Base-by-base conservation (phyloP, 2,329 filamentous ascomycete species). In the Aspergillus tubingensis region DNA sequence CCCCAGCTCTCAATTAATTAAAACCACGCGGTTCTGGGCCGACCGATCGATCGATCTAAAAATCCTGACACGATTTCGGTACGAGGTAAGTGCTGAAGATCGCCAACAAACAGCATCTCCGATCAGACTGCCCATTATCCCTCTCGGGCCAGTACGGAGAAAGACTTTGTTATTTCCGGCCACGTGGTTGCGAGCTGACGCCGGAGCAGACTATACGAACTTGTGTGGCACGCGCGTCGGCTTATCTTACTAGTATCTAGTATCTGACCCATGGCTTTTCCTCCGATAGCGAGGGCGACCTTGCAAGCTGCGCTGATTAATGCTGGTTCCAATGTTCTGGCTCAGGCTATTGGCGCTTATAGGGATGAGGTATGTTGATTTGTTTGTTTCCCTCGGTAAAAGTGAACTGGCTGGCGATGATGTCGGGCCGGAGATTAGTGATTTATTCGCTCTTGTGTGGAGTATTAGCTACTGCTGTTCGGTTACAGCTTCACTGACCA, bases 301-400 rank as follows among this genome's bases (percentile, higher is more conserved):
- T 65, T 86, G 32, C 84, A 85, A 70, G 81, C 84, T 19, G 77
- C 81, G 7, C 71, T 76, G 44, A 77, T 86, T 8, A 84, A 83
- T 21, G 80, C 80, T 5, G 74, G 76, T 15, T 86, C 84, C 32
- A 86, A 86, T 67, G 69, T 86, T 43, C 73, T 84, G 54, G 84
- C 84, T 23, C 85, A 87, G 67, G 73, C 81, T 32, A 80, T 86
- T 64, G 77, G 81, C 41, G 79, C 83, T 15, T 82, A 82, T 65
- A 78, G 79, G 60, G 71, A 77, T 58, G 70, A 76, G 62, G 82
- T 83, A 62, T 54, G 47, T 58, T 48, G 32, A 38, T 58, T 54
- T 51, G 30, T 41, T 41, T 27, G 25, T 27, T 27, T 41, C 67
- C 67, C 71, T 63, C 17, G 5, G 38, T 52, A 27, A 53, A 56